These are phyloP conservation scores for Leccinum griseonigrum DNA, from an alignment of 1,284 basidiomycete species.

Conservation along the genomic window DNA sequence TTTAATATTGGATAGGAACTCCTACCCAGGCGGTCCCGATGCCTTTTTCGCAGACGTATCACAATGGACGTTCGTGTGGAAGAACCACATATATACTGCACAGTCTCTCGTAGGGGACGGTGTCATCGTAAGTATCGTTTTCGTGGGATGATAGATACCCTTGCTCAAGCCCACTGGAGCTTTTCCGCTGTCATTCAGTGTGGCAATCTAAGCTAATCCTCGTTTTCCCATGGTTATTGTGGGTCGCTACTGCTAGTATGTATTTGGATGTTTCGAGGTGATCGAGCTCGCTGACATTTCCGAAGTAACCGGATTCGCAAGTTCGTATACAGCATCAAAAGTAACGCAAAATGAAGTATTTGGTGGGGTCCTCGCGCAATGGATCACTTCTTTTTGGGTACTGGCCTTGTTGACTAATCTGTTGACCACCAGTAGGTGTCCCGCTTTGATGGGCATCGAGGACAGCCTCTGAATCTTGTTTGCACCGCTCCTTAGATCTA, in stretches of 20 bases:
- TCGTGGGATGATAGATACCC: neutral
- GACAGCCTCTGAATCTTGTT: neutral
- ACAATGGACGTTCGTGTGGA: conserved; percentile 28
- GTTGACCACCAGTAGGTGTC: conserved; percentile 20
- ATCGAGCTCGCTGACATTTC: neutral
- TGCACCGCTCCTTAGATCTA: conserved; percentile 3
- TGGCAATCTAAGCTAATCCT: conserved; percentile 22
- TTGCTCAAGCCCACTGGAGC: conserved; percentile 12
- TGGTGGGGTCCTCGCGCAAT: conserved; percentile 6
- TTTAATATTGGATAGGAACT: conserved; percentile 6
- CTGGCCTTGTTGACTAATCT: conserved; percentile 19
- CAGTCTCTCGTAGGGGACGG: conserved; percentile 36
- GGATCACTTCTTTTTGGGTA: conserved; percentile 20
- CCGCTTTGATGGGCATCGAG: neutral
- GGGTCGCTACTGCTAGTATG: conserved; percentile 20
- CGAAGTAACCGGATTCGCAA: conserved; percentile 22
- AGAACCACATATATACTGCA: conserved; percentile 30
- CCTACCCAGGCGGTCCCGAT: conserved; percentile 4
- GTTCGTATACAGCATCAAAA: conserved; percentile 10
- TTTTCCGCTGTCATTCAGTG: conserved; percentile 27
- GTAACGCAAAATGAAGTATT: conserved; percentile 11
- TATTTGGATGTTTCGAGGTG: neutral
- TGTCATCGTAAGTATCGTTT: conserved; percentile 28
- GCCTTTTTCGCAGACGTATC: conserved; percentile 23
- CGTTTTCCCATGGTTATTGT: conserved; percentile 22